A percentile compares a stretch with the other conserved stretches of the same genome.
phyloP scores from a whole-genome alignment of 2,329 filamentous ascomycete genomes.

The Aspergillus pseudotamarii region DNA sequence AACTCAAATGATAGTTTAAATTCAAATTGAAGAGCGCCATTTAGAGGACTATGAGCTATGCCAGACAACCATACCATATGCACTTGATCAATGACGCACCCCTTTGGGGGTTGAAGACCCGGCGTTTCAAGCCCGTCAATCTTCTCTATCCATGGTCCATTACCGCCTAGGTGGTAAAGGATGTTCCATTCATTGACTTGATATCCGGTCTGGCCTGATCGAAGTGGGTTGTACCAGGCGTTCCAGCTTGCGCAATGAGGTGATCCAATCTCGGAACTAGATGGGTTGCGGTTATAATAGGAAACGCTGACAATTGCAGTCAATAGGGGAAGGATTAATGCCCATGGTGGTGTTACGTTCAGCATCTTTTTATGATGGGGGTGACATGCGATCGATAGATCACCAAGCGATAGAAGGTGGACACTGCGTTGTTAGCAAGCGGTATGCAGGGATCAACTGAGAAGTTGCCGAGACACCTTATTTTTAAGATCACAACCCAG shows the following conservation, averaged over 20 bases:
- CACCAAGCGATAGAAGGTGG: background rate
- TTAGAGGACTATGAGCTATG: background rate
- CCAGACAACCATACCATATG: conserved; percentile 53
- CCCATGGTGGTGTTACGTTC: background rate
- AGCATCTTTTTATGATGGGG: conserved; percentile 9
- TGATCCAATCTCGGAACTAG: background rate
- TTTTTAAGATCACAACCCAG: background rate
- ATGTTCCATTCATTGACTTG: conserved; percentile 49
- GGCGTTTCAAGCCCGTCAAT: conserved; percentile 34
- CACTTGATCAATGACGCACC: conserved; percentile 58
- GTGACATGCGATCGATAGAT: background rate
- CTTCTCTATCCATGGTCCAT: conserved; percentile 59
- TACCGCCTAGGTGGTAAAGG: conserved; percentile 57
- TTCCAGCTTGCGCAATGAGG: conserved; percentile 24
- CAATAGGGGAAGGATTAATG: conserved; percentile 12
- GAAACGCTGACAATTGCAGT: conserved; percentile 14
- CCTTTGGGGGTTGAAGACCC: conserved; percentile 48
- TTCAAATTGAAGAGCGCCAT: no score
- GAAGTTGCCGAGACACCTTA: background rate
- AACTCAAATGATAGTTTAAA: background rate
- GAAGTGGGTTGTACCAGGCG: conserved; percentile 22
- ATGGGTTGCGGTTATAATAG: conserved; percentile 8
- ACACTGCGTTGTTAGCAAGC: background rate
- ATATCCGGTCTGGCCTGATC: background rate
- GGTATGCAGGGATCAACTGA: background rate